Evolutionary conservation across 2,329 filamentous ascomycete genomes (phyloP).

Genomic region (Colletotrichum gigasporum): DNA sequence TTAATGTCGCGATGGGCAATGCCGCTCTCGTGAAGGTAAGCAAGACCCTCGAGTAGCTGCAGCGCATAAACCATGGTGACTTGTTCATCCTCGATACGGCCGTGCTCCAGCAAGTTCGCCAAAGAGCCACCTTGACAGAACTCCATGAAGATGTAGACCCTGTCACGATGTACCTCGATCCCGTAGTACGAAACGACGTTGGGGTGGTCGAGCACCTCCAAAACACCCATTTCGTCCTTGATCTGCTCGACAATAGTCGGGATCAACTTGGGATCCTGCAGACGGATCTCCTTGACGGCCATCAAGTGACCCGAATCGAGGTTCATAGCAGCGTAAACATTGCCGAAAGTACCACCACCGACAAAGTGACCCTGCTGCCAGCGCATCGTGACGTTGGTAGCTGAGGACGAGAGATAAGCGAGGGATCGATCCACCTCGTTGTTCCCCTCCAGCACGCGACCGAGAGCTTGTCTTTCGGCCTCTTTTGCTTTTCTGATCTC

Average conservation of each 20-base stretch:
- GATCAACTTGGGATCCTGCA: slow-evolving; percentile 96
- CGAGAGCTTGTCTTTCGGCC: slow-evolving; percentile 85
- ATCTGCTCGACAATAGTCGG: slow-evolving; percentile 95
- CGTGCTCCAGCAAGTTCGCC: slow-evolving; percentile 89
- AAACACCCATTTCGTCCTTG: slow-evolving; percentile 94
- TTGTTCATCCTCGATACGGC: slow-evolving; percentile 96
- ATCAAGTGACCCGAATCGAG: slow-evolving; percentile 95
- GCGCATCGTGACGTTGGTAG: slow-evolving; percentile 92
- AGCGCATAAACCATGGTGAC: slow-evolving; percentile 97
- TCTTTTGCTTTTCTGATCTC: slow-evolving; percentile 80
- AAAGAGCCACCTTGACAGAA: slow-evolving; percentile 96
- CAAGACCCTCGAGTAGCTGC: slow-evolving; percentile 92
- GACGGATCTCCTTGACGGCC: slow-evolving; percentile 97
- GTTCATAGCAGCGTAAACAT: slow-evolving; percentile 97
- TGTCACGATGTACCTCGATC: slow-evolving; percentile 97
- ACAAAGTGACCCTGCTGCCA: slow-evolving; percentile 99
- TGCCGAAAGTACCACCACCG: slow-evolving; percentile 95
- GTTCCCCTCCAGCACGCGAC: slow-evolving; percentile 89
- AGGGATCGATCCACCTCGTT: slow-evolving; percentile 96
- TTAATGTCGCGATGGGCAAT: slow-evolving; percentile 99
- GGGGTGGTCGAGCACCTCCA: slow-evolving; percentile 95
- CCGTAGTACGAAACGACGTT: slow-evolving; percentile 98
- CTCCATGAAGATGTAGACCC: slow-evolving; percentile 99
- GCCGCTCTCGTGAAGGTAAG: slow-evolving; percentile 89
- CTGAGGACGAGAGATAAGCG: slow-evolving; percentile 91